Evolutionary conservation across 1,284 basidiomycete genomes (phyloP).

Genomic region (Microbotryomycetes sp.): DNA sequence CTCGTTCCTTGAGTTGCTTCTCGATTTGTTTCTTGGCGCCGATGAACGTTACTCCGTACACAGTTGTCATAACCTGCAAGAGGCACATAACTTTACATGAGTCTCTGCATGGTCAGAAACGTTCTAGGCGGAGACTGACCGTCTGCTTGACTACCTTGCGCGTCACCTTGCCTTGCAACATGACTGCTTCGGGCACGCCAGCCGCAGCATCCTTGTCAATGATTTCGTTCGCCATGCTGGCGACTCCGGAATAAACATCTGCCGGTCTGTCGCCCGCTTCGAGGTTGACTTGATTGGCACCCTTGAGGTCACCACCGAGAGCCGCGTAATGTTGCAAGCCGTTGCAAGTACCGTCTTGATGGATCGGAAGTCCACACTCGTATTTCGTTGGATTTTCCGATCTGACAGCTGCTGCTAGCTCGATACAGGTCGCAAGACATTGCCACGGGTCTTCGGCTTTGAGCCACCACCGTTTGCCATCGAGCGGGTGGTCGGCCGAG

Average conservation of each 20-base stretch:
- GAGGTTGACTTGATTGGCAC: conserved; percentile 90
- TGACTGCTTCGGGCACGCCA: conserved; percentile 54
- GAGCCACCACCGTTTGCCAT: conserved; percentile 66
- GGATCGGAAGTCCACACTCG: conserved; percentile 75
- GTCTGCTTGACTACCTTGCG: conserved; percentile 99
- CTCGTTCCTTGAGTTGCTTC: conserved; percentile 72
- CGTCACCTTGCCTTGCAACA: conserved; percentile 73
- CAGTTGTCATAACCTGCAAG: conserved; percentile 89
- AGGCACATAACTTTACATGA: background rate
- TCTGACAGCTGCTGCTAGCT: conserved; percentile 70
- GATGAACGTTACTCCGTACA: conserved; percentile 94
- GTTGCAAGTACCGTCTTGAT: conserved; percentile 98
- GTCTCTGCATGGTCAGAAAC: background rate
- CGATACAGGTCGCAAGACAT: conserved; percentile 85
- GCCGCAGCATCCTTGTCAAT: conserved; percentile 47
- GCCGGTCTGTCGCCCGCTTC: conserved; percentile 77
- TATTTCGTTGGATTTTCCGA: conserved; percentile 66
- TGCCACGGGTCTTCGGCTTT: conserved; percentile 96
- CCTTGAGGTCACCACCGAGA: conserved; percentile 82
- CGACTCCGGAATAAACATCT: conserved; percentile 96
- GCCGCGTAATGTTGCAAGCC: conserved; percentile 98
- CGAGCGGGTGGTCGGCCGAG: conserved; percentile 73
- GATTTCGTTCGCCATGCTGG: conserved; percentile 61
- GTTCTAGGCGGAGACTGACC: conserved; percentile 47
- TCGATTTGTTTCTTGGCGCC: conserved; percentile 95